phyloP scores from a whole-genome alignment of 2,329 filamentous ascomycete genomes.

The Fusarium cyanostomum region DNA sequence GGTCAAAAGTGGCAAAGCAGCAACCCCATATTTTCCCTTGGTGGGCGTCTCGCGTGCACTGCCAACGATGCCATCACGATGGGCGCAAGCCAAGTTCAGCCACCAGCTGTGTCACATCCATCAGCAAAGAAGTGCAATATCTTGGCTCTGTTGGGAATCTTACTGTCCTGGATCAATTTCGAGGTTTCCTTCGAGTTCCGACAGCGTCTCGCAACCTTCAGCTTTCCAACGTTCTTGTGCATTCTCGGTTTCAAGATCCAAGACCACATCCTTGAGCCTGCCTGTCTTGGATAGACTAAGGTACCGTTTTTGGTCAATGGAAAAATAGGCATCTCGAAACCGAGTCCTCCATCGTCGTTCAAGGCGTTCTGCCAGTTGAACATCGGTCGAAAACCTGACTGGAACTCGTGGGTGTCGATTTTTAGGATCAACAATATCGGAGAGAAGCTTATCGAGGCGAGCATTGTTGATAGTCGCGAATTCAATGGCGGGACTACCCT shows the following conservation, averaged over 20 bases:
- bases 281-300: conserved; percentile 49
- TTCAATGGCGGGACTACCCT: conserved; percentile 46
- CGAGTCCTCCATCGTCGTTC: conserved; percentile 55
- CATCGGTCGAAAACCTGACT: conserved; percentile 47
- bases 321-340: conserved; percentile 56
- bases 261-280: conserved; percentile 53
- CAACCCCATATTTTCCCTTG: conserved; percentile 56
- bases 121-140: conserved; percentile 1
- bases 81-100: conserved; percentile 64
- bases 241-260: conserved; percentile 47
- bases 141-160: conserved; percentile 29
- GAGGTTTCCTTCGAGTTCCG: conserved; percentile 53
- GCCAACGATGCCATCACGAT: conserved; percentile 64
- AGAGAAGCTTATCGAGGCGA: conserved; percentile 57
- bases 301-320: conserved; percentile 57
- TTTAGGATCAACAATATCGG: conserved; percentile 50
- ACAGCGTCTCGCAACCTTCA: conserved; percentile 46
- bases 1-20: conserved; percentile 60
- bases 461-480: conserved; percentile 52
- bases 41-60: conserved; percentile 56
- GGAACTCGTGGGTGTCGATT: conserved; percentile 42
- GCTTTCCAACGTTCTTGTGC: conserved; percentile 51
- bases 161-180: conserved; percentile 61
- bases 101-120: conserved; percentile 61
- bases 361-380: conserved; percentile 51